Evolutionary conservation across 352 stramenopile genomes (phyloP).

Genomic region (Halophytophthora batemanensis): DNA sequence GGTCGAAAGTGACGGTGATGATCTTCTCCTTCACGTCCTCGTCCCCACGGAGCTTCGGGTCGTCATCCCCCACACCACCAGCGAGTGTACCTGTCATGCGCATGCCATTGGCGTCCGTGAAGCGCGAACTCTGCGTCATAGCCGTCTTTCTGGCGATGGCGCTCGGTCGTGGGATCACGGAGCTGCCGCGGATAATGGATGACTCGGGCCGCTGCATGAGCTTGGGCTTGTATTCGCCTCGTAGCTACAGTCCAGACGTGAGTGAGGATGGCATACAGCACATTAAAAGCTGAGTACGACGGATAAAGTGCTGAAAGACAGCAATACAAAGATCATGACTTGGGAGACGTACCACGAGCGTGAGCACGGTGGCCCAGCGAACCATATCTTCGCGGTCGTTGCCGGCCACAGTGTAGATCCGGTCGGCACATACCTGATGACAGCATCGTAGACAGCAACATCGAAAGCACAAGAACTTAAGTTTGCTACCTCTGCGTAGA

Average conservation of each 20-base stretch:
- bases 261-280: neutral
- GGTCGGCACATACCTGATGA: constrained; percentile 71
- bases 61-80: constrained; percentile 33
- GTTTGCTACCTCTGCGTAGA: neutral
- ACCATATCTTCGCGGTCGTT: constrained; percentile 89
- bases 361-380: constrained; percentile 84
- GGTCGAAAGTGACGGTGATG: constrained; percentile 85
- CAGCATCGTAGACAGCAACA: constrained; percentile 10
- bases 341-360: constrained; percentile 57
- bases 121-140: constrained; percentile 60
- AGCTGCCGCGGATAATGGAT: constrained; percentile 84
- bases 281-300: too few species aligned
- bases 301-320: neutral
- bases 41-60: constrained; percentile 51
- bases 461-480: constrained; percentile 2
- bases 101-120: constrained; percentile 80
- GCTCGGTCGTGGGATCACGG: constrained; percentile 72
- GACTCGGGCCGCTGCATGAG: constrained; percentile 85
- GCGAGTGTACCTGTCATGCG: constrained; percentile 65
- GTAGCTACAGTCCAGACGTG: constrained; percentile 29
- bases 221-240: constrained; percentile 88
- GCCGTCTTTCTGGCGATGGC: constrained; percentile 65
- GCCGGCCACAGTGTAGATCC: constrained; percentile 85
- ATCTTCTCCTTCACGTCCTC: constrained; percentile 86
- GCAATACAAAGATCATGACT: neutral